Percentiles rank a stretch among this genome's conserved stretches.
phyloP scores from a whole-genome alignment of 441 rosid genomes.

The Erodium chrysanthum region DNA sequence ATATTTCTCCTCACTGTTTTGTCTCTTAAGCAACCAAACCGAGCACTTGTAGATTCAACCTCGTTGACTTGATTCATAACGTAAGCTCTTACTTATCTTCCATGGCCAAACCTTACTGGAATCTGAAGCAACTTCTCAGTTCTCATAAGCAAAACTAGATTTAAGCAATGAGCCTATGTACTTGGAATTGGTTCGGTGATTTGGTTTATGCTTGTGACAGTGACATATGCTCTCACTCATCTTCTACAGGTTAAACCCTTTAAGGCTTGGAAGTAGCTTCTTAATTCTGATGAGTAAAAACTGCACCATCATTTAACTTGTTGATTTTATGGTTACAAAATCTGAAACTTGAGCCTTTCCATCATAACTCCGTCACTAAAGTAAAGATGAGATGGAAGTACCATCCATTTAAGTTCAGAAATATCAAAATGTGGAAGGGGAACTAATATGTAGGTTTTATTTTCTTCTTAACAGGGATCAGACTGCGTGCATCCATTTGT shows the following conservation, averaged over 20 bases:
- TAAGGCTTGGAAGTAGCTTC: background rate
- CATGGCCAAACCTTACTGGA: background rate
- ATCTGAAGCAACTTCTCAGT: background rate
- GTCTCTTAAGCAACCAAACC: background rate
- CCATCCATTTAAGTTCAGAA: background rate
- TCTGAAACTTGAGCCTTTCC: background rate
- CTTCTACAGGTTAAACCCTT: background rate
- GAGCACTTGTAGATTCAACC: background rate
- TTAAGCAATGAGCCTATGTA: background rate
- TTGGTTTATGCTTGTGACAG: background rate
- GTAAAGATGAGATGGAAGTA: background rate
- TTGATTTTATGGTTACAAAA: background rate
- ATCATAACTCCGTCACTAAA: too few species aligned
- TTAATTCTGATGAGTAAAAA: background rate
- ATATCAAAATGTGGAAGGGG: background rate
- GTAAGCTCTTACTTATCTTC: background rate
- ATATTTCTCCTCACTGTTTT: background rate
- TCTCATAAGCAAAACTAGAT: background rate
- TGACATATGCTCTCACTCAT: background rate
- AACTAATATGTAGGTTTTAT: background rate
- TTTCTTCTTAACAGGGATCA: slow-evolving; percentile 44
- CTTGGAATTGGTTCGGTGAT: background rate
- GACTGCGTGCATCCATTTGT: slow-evolving; percentile 75
- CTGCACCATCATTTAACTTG: background rate
- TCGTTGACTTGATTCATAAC: background rate